Base-by-base conservation (phyloP, 2,329 filamentous ascomycete species). In the Sporothrix globosa region DNA sequence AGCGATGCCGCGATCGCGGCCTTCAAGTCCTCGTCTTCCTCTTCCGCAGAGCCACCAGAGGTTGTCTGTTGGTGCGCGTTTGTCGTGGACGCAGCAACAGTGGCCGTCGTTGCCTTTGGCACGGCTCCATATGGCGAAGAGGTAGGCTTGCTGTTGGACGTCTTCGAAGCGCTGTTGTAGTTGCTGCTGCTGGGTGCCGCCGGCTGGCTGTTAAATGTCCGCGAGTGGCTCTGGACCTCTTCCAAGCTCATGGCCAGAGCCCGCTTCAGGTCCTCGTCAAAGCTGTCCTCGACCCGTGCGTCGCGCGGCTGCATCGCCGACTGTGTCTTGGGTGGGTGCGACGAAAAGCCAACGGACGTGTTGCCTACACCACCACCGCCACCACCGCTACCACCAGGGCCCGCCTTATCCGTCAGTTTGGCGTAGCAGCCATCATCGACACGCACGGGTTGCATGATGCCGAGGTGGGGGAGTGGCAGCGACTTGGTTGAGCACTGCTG, bases 191-290 rank as follows among this genome's bases (percentile, higher is more conserved):
- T 63, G 4, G 78, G 63, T 4, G 67, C 30, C 2, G 58, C 9
- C 21, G 58, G 13, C 39, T 44, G 58, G 58, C 39, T 63, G 39
- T 14, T n/a, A 60, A 56, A 96, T 24, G 90, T 92, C 30, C 88
- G 87, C 10, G 87, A 86, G 76, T 92, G 90, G 54, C 86, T 89
- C 78, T 94, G 92, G 52, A 93, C 92, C 75, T 99, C 96, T 76
- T 99, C 96, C 75, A 99, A 81, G 77, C 96, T 99, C 95, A 99
- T 97, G 72, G 97, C 93, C 72, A 99, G 81, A 0, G 96, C 96
- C 76, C 90, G 91, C 79, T 97, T 97, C 72, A 99, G 82, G 78
- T 99, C 96, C 74, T 97, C 94, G 78, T 99, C 96, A 76, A 97
- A 98, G 19, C 90, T 91, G 74, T 96, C 92, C 74, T 97, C 94